A percentile compares a stretch with the other conserved stretches of the same genome.
Evolutionary conservation across 768 basidiomycete genomes (phyloP).

Genomic region (Gloeostereum incarnatum): DNA sequence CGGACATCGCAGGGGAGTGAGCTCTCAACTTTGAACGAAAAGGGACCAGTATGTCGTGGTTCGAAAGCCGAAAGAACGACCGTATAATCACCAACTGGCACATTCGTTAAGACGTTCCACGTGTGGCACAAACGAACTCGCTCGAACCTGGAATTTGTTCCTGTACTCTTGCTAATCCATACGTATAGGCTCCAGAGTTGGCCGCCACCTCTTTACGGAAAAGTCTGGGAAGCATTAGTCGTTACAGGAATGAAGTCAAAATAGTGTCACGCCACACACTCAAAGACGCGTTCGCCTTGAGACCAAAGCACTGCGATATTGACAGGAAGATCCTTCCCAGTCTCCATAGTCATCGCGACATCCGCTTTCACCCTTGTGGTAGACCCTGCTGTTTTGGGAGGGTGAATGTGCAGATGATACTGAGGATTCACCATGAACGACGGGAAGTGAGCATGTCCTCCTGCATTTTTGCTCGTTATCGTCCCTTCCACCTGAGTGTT

Average conservation of each 20-base stretch:
- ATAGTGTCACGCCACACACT: constrained; percentile 43
- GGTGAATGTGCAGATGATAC: constrained; percentile 57
- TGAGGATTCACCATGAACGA: constrained; percentile 91
- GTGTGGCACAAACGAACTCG: neutral
- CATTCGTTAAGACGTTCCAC: neutral
- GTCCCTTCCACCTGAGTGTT: constrained; percentile 43
- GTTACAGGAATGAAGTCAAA: neutral
- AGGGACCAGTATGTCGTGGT: constrained; percentile 57
- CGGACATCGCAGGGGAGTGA: constrained; percentile 51
- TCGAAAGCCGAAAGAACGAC: constrained; percentile 83
- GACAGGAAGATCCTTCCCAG: constrained; percentile 58
- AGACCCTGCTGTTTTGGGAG: constrained; percentile 15
- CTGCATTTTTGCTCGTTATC: constrained; percentile 64
- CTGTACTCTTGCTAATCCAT: constrained; percentile 56
- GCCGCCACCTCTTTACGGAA: constrained; percentile 60
- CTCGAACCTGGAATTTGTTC: constrained; percentile 44
- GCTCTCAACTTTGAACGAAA: constrained; percentile 55
- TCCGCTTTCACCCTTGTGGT: constrained; percentile 23
- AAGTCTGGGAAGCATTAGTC: constrained; percentile 28
- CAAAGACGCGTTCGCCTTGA: constrained; percentile 59
- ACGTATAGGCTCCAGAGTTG: constrained; percentile 75
- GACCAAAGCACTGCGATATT: constrained; percentile 73
- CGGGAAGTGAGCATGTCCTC: constrained; percentile 74
- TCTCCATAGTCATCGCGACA: constrained; percentile 38
- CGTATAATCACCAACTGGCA: constrained; percentile 69